Base-by-base conservation (phyloP, 108 stramenopile species). In the Cyclostephanos tholiformis region DNA sequence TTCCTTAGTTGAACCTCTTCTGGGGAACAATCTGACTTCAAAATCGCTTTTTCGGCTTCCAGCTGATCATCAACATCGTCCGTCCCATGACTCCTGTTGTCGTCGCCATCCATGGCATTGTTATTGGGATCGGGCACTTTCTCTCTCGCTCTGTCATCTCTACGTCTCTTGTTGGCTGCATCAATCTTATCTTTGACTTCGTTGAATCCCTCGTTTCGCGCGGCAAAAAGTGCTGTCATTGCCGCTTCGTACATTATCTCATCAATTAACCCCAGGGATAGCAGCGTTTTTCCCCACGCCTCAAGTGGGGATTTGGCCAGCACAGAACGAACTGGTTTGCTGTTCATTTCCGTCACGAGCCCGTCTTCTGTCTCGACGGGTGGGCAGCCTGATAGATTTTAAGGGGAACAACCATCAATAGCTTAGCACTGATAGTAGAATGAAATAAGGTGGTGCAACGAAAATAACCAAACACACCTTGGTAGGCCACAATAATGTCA, bases 281-380 rank as follows among this genome's bases (percentile, higher is more conserved):
- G 55, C 6, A 94, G 74, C 0, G 79, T 86, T 50, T 84, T 80
- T n/a, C 91, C 86, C 93, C 93, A 94, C 4, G 93, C 91, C 68
- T 94, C 88, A 10, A 94, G 20, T 13, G 93, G 86, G 23, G 85
- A 74, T 29, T 72, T 72, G 9, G 82, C 93, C 35, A 86, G 66
- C 5, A 87, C 85, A n/a, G 87, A 75, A 14, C 32, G 65, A 29
- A 94, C 89, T 46, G 85, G 87, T 61, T 89, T 90, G 56, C 89
- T 89, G 56, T 82, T 71, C 13, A 91, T 61, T 64, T 86, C 85
- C 12, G 79, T 84, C 6, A 90, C 64, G 19, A 65, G 41, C 26
- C 85, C 79, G 6, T 67, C 85, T 26, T 76, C 85, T 63, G 74
- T 55, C 13, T 77, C 80, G 46, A 89, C 52, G 17, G 71, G 78